Base-by-base conservation (phyloP, 2,329 filamentous ascomycete species). In the Claviceps sp. region DNA sequence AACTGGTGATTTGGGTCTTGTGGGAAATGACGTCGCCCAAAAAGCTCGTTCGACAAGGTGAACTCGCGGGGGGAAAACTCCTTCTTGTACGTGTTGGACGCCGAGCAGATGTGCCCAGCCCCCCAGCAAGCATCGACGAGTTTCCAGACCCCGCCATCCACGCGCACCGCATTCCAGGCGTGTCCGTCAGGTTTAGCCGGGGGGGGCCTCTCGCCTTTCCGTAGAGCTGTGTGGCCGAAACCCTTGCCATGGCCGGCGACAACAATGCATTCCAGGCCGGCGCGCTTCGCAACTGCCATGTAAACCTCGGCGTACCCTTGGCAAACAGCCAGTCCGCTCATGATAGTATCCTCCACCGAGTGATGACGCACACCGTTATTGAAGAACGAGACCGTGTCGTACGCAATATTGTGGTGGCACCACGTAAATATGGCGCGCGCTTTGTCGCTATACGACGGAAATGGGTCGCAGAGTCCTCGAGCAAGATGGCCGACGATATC, bases 121-220 rank as follows among this genome's bases (percentile, higher is more conserved):
- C 93, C 93, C 93, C 93, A 98, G 64, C 91, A 97, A 0, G 85
- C 69, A 62, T 98, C 93, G 48, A 97, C 70, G 1, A 97, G 76
- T 68, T 96, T 95, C 91, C 91, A 97, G 57, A 82, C 79, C 2
- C 87, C 88, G 26, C 82, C 79, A 60, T 97, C 91, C 54, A 97
- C 89, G 50, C 81, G 78, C 6, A 96, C 88, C 0, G 87, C 90
- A 62, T 95, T 96, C 93, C 93, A 96, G 0, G 93, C 91, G 66
- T 97, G 91, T 1, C 80, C 78, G 5, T 70, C 74, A 0, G 78
- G 70, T 50, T 82, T 71, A 19, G 75, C 77, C 0, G 80, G 76
- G 2, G 90, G 90, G 0, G 85, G 65, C 0, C 77, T 71, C 50
- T 85, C 74, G 3, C 85, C 86, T 0, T 81, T 76, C 41, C 74